Evolutionary conservation across 345 rosid genomes (phyloP), one percentile per base, ranked within the genome.

Genomic region (Eucalyptus tenuipes): DNA sequence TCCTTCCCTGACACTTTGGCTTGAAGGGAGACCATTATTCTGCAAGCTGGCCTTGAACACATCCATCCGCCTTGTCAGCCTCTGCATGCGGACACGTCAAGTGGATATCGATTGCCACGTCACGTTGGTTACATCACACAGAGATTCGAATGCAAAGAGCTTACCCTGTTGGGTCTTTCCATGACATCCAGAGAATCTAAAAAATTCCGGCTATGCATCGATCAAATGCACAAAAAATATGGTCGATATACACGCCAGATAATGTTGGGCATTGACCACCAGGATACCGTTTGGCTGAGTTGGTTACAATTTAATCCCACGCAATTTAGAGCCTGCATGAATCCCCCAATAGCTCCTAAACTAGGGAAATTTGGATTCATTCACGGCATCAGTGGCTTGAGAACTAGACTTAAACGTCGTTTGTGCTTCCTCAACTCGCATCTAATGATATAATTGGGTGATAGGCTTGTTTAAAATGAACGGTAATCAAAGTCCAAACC

Each of bases 371-470:
- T 29, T 0, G 4, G 8, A 61, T 27, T 61, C 17, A 61, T 12
- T 6, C 7, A 61, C 3, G 2, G 8, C 31, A 1, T 61, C 6
- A 6, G 17, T 61, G 12, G 68, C 33, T 13, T 3, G 68, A 29
- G 33, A 27, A 29, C n/a, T 29, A 13, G 68, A 61, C 68, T 61
- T 61, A 61, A 61, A 61, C 33, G 29, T 13, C 16, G 0, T 13
- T 29, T 27, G 2, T 61, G 16, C 4, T 12, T 61, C 16, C 17
- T 61, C 68, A 61, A 6, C 68, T 61, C 0, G 2, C 8, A 61
- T 61, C 8, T 1, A 6, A 61, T 13, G 33, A 27, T 13, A 29
- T 0, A 13, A 27, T 27, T 61, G 29, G 1, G 29, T 1, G 8
- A 61, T 6, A 4, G 33, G 1, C 17, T 61, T 29, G 68, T 0